These are phyloP conservation scores for Rhizophagus clarus DNA, from an alignment of 192 early-diverging fungal species.

Conservation along the genomic window DNA sequence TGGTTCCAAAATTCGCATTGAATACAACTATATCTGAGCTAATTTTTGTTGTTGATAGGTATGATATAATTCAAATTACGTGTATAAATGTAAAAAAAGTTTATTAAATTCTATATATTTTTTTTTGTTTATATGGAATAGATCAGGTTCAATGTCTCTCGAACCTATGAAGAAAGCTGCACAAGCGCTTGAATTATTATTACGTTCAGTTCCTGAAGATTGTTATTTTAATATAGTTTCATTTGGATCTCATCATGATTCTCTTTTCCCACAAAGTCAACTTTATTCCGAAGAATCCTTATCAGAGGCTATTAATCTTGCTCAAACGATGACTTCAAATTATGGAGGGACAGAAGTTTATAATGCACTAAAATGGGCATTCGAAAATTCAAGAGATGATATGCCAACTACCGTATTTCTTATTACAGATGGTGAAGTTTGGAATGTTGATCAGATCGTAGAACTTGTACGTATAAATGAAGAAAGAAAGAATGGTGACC, in stretches of 20 bases:
- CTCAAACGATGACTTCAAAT: conserved; percentile 39
- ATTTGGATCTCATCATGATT: conserved; percentile 41
- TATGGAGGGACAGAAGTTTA: conserved; percentile 55
- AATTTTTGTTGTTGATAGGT: conserved; percentile 48
- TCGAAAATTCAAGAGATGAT: conserved; percentile 36
- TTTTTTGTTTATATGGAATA: background rate
- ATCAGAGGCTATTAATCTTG: conserved; percentile 37
- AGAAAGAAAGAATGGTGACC: conserved; percentile 1
- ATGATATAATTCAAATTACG: background rate
- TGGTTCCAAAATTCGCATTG: conserved; percentile 44
- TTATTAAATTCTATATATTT: background rate
- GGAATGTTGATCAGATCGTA: conserved; percentile 47
- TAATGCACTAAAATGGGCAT: conserved; percentile 35
- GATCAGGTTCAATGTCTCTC: conserved; percentile 59
- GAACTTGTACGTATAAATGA: conserved; percentile 30
- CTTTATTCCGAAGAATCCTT: conserved; percentile 45
- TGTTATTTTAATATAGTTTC: conserved; percentile 52
- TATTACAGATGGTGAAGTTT: conserved; percentile 52
- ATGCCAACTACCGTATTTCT: conserved; percentile 47
- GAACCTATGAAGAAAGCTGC: conserved; percentile 40
- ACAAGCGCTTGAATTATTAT: conserved; percentile 47
- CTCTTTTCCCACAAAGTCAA: conserved; percentile 42
- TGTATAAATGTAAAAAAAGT: background rate
- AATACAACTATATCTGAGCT: conserved; percentile 37
- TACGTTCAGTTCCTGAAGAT: conserved; percentile 53